phyloP scores from a whole-genome alignment of 1,284 basidiomycete species.

The Malassezia obtusa region DNA sequence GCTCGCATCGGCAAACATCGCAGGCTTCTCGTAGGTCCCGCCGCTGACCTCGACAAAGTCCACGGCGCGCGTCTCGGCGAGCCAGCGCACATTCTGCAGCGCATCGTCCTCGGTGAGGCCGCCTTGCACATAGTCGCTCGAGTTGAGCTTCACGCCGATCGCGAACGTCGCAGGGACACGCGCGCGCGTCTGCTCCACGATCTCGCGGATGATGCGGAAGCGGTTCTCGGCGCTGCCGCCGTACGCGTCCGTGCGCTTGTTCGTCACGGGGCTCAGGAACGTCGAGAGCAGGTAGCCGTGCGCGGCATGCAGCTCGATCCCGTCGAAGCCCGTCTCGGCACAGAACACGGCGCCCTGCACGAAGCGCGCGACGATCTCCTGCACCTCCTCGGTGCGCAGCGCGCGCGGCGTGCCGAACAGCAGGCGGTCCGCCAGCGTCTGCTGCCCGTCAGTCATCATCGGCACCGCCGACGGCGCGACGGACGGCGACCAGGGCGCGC shows the following conservation, averaged over 20 bases:
- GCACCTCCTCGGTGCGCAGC: slow-evolving; percentile 59
- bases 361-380: slow-evolving; percentile 60
- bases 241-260: slow-evolving; percentile 60
- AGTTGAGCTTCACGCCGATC: slow-evolving; percentile 71
- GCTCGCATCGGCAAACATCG: slow-evolving; percentile 48
- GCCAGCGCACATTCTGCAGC: slow-evolving; percentile 58
- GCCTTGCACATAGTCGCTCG: slow-evolving; percentile 65
- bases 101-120: slow-evolving; percentile 54
- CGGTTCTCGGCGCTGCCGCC: slow-evolving; percentile 50
- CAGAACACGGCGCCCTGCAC: slow-evolving; percentile 63
- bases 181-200: slow-evolving; percentile 58
- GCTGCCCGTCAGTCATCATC: slow-evolving; percentile 50
- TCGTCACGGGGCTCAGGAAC: slow-evolving; percentile 69
- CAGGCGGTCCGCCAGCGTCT: slow-evolving; percentile 49
- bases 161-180: slow-evolving; percentile 59
- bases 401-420: slow-evolving; percentile 44
- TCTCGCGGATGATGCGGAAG: slow-evolving; percentile 56
- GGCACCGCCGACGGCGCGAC: slow-evolving; percentile 64
- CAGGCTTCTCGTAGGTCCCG: slow-evolving; percentile 71
- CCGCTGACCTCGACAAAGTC: slow-evolving; percentile 82
- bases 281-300: slow-evolving; percentile 78
- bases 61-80: slow-evolving; percentile 59
- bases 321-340: slow-evolving; percentile 68
- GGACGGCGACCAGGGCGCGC: slow-evolving; percentile 56
- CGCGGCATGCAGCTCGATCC: slow-evolving; percentile 74